Conservation (phyloP, 768 basidiomycete species). For the Arthromyces matolae region DNA sequence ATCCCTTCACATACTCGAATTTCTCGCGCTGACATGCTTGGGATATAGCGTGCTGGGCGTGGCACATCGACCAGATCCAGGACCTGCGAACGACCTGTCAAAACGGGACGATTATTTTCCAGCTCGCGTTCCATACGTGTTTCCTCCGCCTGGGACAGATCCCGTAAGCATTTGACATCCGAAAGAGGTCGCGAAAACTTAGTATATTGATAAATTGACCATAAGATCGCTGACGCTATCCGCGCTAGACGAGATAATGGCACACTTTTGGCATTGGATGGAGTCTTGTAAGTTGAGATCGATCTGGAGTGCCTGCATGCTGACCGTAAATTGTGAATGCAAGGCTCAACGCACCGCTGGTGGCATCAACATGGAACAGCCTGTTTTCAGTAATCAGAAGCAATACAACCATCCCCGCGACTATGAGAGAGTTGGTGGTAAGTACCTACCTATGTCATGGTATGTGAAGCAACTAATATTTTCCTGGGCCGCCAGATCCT, state of each 20-base stretch:
- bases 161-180: conserved; percentile 19
- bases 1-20: conserved; percentile 7
- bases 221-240: conserved; percentile 35
- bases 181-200: background rate
- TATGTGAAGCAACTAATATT: background rate
- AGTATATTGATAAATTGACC: background rate
- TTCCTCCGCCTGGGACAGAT: conserved; percentile 33
- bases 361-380: conserved; percentile 32
- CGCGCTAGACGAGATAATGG: conserved; percentile 31
- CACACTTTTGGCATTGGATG: conserved; percentile 36
- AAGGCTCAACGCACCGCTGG: conserved; percentile 27
- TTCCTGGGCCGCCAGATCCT: conserved; percentile 19
- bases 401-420: conserved; percentile 25
- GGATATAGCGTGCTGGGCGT: conserved; percentile 3
- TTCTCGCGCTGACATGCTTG: conserved; percentile 2
- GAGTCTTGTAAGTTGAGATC: conserved; percentile 28
- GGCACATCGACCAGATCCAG: conserved; percentile 3
- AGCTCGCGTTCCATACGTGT: conserved; percentile 40
- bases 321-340: background rate
- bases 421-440: conserved; percentile 36
- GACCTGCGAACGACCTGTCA: conserved; percentile 3
- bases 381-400: conserved; percentile 28
- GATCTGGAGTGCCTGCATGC: background rate
- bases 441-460: conserved; percentile 1
- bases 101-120: conserved; percentile 35